Evolutionary conservation across 805 yeast species (phyloP).

Genomic region (Candida nemodendra): DNA sequence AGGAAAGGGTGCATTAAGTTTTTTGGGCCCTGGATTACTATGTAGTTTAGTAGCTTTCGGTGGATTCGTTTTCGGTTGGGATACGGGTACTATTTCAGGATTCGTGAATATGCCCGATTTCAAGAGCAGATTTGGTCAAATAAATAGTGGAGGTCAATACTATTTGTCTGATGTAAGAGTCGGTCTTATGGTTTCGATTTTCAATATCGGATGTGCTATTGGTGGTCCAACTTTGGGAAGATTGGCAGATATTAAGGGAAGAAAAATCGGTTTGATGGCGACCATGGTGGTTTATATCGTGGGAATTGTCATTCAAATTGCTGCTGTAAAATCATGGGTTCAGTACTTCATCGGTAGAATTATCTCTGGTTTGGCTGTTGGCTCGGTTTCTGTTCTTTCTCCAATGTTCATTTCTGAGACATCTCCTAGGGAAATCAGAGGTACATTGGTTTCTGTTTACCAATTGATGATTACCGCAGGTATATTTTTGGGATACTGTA

Average conservation of each 20-base stretch:
- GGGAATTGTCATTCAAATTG: conserved; percentile 61
- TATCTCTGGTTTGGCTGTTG: conserved; percentile 55
- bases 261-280: conserved; percentile 54
- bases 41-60: conserved; percentile 70
- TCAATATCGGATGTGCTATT: conserved; percentile 70
- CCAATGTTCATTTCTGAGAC: conserved; percentile 67
- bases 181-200: conserved; percentile 67
- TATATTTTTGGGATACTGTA: conserved; percentile 68
- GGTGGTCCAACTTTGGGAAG: conserved; percentile 64
- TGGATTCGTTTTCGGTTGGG: conserved; percentile 77
- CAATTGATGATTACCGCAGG: conserved; percentile 71
- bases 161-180: conserved; percentile 51
- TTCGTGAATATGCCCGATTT: conserved; percentile 65
- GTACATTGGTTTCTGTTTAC: conserved; percentile 66
- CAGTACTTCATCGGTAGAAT: conserved; percentile 66
- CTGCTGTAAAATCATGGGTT: conserved; percentile 54
- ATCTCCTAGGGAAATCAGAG: conserved; percentile 69
- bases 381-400: conserved; percentile 50
- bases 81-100: conserved; percentile 76
- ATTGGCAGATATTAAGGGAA: conserved; percentile 57
- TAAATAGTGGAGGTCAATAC: conserved; percentile 37
- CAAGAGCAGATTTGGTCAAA: conserved; percentile 49
- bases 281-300: conserved; percentile 56
- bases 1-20: conserved; percentile 25
- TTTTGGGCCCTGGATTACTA: conserved; percentile 29